Conservation (phyloP, 352 stramenopile species). For the Thalassiosira sp. region DNA sequence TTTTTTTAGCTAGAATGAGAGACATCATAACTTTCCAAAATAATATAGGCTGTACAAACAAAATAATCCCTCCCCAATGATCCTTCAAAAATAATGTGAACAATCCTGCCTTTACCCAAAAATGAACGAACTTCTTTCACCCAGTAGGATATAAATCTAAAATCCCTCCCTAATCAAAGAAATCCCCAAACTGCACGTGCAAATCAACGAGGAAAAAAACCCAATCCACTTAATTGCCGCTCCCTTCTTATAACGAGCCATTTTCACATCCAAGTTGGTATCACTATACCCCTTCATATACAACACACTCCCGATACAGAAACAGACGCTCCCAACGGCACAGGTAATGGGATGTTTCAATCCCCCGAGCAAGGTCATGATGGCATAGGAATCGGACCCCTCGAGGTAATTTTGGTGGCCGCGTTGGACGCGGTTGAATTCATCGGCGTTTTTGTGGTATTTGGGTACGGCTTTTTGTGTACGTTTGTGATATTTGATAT, state of each 20-base stretch:
- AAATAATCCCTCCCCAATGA: neutral
- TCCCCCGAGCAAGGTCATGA: slow-evolving; percentile 68
- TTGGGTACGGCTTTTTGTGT: slow-evolving; percentile 48
- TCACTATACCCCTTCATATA: slow-evolving; percentile 73
- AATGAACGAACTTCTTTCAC: too few relatives aligned
- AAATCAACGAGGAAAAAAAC: slow-evolving; percentile 52
- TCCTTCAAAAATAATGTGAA: too few relatives aligned
- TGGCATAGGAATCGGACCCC: slow-evolving; percentile 15
- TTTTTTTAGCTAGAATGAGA: too few relatives aligned
- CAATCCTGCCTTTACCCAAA: too few relatives aligned
- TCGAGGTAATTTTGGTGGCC: slow-evolving; percentile 77
- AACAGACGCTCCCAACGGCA: slow-evolving; percentile 49
- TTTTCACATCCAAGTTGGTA: slow-evolving; percentile 59
- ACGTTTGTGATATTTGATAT: neutral
- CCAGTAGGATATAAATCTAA: neutral
- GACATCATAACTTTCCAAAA: too few relatives aligned
- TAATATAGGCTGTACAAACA: neutral
- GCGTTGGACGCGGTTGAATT: slow-evolving; percentile 80
- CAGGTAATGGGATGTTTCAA: slow-evolving; percentile 42
- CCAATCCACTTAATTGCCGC: slow-evolving; percentile 73
- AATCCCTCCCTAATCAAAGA: slow-evolving; percentile 20
- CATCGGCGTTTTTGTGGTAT: slow-evolving; percentile 67
- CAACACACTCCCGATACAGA: slow-evolving; percentile 54
- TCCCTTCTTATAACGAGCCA: slow-evolving; percentile 70
- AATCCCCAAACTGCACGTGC: slow-evolving; percentile 20